A percentile compares a stretch with the other conserved stretches of the same genome.
Conservation (phyloP, 768 basidiomycete species). For the Mycena venus region DNA sequence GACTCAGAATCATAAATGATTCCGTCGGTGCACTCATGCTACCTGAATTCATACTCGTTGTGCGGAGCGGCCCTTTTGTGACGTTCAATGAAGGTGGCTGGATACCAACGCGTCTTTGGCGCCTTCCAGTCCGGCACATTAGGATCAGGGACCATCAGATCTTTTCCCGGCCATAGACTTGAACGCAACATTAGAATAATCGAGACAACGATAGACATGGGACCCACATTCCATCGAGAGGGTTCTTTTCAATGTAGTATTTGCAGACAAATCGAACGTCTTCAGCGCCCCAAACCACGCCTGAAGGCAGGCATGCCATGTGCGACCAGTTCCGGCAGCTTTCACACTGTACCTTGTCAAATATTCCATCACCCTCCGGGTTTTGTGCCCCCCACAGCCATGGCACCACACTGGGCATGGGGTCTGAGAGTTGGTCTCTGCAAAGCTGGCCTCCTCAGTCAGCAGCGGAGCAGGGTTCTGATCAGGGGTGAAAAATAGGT, state of each 20-base stretch:
- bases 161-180: background rate
- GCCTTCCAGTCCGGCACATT: background rate
- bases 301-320: background rate
- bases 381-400: background rate
- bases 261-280: background rate
- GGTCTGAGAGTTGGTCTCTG: background rate
- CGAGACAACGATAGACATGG: too few species aligned
- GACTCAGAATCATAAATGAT: background rate
- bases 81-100: background rate
- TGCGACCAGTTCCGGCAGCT: background rate
- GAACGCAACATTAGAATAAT: background rate
- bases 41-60: conserved; percentile 3
- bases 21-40: background rate
- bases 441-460: too few species aligned
- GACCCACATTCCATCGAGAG: background rate
- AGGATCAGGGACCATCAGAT: background rate
- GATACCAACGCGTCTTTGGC: background rate
- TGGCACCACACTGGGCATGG: background rate
- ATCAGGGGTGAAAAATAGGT: too few species aligned
- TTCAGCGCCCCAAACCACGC: background rate
- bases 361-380: too few species aligned
- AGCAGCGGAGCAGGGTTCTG: too few species aligned
- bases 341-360: background rate
- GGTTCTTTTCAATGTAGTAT: background rate
- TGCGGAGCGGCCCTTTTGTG: background rate